Percentiles rank a stretch among this genome's conserved stretches.
Evolutionary conservation across 495 filamentous ascomycete genomes (phyloP).

Genomic region (Penicillium desertorum): DNA sequence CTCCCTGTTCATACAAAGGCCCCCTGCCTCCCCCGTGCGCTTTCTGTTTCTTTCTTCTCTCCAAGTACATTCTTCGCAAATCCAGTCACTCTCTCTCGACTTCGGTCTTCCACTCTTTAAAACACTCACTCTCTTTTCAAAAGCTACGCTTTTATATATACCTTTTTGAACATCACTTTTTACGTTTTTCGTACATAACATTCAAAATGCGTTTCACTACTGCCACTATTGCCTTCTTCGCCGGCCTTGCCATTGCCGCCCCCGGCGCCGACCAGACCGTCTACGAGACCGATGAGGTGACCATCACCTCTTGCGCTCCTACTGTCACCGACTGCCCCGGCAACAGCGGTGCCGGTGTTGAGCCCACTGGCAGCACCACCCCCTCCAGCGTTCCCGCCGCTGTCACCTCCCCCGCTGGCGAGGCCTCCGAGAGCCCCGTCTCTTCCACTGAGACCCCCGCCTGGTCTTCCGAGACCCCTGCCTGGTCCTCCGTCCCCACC

Average conservation of each 20-base stretch:
- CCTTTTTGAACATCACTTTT: constrained; percentile 36
- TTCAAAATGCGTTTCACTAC: constrained; percentile 58
- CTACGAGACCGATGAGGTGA: constrained; percentile 55
- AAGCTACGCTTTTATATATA: constrained; percentile 24
- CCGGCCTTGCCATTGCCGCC: constrained; percentile 46
- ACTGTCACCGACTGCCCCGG: constrained; percentile 60
- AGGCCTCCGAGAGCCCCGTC: constrained; percentile 11
- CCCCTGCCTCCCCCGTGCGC: constrained; percentile 29
- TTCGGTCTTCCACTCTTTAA: constrained; percentile 59
- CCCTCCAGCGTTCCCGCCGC: constrained; percentile 15
- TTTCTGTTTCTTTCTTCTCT: constrained; percentile 32
- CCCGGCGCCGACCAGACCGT: constrained; percentile 44
- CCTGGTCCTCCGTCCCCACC: constrained; percentile 20
- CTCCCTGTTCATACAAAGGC: constrained; percentile 50
- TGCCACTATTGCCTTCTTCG: constrained; percentile 51
- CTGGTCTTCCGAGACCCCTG: constrained; percentile 7
- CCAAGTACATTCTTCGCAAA: constrained; percentile 43
- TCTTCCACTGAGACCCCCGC: constrained; percentile 16
- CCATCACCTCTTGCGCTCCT: constrained; percentile 60
- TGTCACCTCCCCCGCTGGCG: constrained; percentile 19
- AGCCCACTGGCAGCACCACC: constrained; percentile 16
- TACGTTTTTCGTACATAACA: constrained; percentile 38
- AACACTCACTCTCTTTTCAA: constrained; percentile 49
- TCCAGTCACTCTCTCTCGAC: constrained; percentile 47
- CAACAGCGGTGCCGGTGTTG: constrained; percentile 19